These are phyloP conservation scores for Endocladia muricata DNA, from an alignment of 31 red algal species.

Conservation along the genomic window DNA sequence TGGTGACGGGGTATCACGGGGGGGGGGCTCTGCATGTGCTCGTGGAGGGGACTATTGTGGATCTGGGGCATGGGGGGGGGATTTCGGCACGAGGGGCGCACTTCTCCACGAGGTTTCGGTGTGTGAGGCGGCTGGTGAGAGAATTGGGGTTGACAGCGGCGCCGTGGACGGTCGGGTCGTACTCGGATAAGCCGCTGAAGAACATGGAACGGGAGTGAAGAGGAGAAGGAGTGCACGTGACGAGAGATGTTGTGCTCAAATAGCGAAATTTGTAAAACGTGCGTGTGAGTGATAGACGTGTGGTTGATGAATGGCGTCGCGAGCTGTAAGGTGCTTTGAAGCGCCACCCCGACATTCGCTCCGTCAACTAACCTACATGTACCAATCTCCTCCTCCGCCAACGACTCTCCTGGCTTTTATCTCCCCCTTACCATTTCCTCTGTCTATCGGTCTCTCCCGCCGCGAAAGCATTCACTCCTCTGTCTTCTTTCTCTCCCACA, in stretches of 20 bases:
- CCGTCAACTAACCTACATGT: too few species aligned
- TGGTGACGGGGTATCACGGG: conserved; percentile 50
- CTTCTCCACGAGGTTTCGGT: conserved; percentile 27
- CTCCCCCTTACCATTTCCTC: too few species aligned
- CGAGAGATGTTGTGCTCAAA: background rate
- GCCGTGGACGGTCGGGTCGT: conserved; percentile 19
- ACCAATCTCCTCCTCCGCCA: too few species aligned
- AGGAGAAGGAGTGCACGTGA: too few species aligned
- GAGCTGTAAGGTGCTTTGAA: too few species aligned
- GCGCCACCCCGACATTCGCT: too few species aligned
- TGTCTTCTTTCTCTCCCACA: background rate
- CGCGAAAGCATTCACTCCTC: background rate
- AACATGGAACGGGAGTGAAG: conserved; percentile 38
- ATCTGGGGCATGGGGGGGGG: conserved; percentile 43
- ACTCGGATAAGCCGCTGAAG: conserved; percentile 40
- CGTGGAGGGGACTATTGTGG: conserved; percentile 31
- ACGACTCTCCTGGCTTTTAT: too few species aligned
- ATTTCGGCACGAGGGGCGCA: conserved; percentile 44
- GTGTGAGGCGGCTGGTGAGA: conserved; percentile 25
- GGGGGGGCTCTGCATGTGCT: conserved; percentile 44
- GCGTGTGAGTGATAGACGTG: too few species aligned
- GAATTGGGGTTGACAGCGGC: conserved; percentile 30
- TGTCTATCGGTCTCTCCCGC: background rate
- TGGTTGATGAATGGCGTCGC: too few species aligned
- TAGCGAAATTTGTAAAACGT: background rate